A percentile compares a stretch with the other conserved stretches of the same genome.
Evolutionary conservation across 257 asterid genomes (phyloP).

Genomic region (Solanum clarkiae): DNA sequence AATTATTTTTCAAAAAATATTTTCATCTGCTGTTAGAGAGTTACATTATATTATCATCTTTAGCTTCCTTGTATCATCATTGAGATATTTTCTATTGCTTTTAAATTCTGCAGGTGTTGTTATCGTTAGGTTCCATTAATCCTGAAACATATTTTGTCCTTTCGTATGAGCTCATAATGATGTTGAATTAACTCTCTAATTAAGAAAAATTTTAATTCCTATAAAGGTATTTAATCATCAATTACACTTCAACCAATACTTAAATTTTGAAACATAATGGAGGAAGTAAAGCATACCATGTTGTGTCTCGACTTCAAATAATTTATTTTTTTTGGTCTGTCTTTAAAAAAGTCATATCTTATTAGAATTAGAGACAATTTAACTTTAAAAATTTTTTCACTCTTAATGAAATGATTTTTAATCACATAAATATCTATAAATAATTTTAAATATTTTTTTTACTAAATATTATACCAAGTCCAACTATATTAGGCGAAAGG

Average conservation of each 20-base stretch:
- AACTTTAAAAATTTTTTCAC: too few relatives aligned
- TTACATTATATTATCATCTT: not conserved
- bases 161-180: not conserved
- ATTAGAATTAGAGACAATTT: too few relatives aligned
- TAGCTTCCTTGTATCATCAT: not conserved
- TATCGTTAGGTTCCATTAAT: not conserved
- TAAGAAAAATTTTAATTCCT: not conserved
- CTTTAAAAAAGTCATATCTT: too few relatives aligned
- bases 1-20: not conserved
- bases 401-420: too few relatives aligned
- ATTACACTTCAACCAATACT: not conserved
- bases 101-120: not conserved
- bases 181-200: not conserved
- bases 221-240: not conserved
- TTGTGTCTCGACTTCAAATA: too few relatives aligned
- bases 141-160: not conserved
- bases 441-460: too few relatives aligned
- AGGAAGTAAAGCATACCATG: too few relatives aligned
- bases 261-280: not conserved
- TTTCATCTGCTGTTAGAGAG: too few relatives aligned
- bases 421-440: too few relatives aligned
- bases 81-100: not conserved
- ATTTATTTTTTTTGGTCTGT: accelerated
- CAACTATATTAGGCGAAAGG: too few relatives aligned
- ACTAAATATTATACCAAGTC: too few relatives aligned